These are phyloP conservation scores for Dissophora ornata DNA, from an alignment of 192 early-diverging fungal species.

Conservation along the genomic window DNA sequence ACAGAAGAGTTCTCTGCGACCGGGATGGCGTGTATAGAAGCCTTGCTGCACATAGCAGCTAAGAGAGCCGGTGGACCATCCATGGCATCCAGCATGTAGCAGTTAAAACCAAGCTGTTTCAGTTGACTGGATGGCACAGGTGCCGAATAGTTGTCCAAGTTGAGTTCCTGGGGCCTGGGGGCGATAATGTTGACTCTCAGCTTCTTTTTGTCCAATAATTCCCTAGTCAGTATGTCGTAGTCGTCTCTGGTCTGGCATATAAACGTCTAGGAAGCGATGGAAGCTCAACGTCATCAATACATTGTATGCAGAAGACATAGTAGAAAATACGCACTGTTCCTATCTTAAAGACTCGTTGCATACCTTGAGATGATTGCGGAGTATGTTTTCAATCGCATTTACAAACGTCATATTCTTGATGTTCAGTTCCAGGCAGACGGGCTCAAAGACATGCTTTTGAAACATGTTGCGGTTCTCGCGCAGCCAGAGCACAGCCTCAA, in stretches of 20 bases:
- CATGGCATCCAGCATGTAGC: conserved; percentile 79
- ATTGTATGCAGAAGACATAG: too few species aligned
- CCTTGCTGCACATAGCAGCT: conserved; percentile 70
- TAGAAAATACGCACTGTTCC: too few species aligned
- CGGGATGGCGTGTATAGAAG: conserved; percentile 68
- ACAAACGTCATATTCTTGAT: conserved; percentile 73
- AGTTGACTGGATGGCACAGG: conserved; percentile 57
- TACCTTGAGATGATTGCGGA: conserved; percentile 65
- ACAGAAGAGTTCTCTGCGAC: conserved; percentile 17
- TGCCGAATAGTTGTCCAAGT: conserved; percentile 17
- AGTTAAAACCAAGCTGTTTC: conserved; percentile 73
- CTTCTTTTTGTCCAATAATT: conserved; percentile 69
- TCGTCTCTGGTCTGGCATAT: conserved; percentile 82
- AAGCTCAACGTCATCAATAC: too few species aligned
- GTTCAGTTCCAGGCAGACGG: conserved; percentile 77
- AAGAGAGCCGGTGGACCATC: conserved; percentile 76
- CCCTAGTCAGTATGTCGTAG: conserved; percentile 74
- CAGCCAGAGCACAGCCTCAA: conserved; percentile 77
- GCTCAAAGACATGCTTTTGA: conserved; percentile 76
- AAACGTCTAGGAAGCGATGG: conserved; percentile 67
- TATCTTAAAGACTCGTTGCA: too few species aligned
- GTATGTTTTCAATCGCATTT: conserved; percentile 69
- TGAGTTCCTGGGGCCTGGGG: conserved; percentile 40
- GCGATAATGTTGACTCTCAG: conserved; percentile 73
- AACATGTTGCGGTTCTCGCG: conserved; percentile 72